Base-by-base conservation (phyloP, 768 basidiomycete species). In the Hygrophorus russula region DNA sequence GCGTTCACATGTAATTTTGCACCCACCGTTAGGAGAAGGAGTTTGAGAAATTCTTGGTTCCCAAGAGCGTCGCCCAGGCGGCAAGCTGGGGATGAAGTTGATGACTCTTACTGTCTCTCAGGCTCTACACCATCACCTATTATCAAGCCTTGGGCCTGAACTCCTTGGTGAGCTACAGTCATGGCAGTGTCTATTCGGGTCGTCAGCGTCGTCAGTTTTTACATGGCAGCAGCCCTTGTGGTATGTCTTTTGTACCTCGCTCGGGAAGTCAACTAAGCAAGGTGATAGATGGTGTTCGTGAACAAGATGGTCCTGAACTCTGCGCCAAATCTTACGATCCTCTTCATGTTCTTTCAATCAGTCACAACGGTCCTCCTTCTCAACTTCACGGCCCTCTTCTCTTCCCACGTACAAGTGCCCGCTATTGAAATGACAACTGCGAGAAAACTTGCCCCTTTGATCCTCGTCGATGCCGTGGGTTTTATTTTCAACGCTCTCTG, bases 211-310 rank as follows among this genome's bases (percentile, higher is more conserved):
- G 76, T 82, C 17, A 52, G 63, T 11, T 82, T 82, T 57, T 82
- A 82, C 55, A 69, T 82, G 51, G 72, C 80, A 18, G 80, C 80
- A 15, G 80, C 80, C 19, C 60, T 83, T 45, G 70, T 78, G 56
- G 80, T 82, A 57, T 46, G 79, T 73, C 24, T 24, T 24, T 24
- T 7, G 24, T 24, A n/a, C 18, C 10, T 20, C 15, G 18, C 19
- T 20, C 10, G 7, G 5, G 20, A 28, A 24, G 9, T 20, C n/a
- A 39, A 14, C 1, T 36, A 10, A 15, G 30, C 33, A 13, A n/a
- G 11, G 11, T 27, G 15, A 40, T 3, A 80, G 80, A 81, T 83
- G 81, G 72, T 82, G 42, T 76, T 83, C 66, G 81, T 78, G 68
- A 81, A 70, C 35, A 49, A 58, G 51, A 42, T 55, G 46, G 46